Base-by-base conservation (phyloP, 2,329 filamentous ascomycete species). In the Alternaria conjuncta region DNA sequence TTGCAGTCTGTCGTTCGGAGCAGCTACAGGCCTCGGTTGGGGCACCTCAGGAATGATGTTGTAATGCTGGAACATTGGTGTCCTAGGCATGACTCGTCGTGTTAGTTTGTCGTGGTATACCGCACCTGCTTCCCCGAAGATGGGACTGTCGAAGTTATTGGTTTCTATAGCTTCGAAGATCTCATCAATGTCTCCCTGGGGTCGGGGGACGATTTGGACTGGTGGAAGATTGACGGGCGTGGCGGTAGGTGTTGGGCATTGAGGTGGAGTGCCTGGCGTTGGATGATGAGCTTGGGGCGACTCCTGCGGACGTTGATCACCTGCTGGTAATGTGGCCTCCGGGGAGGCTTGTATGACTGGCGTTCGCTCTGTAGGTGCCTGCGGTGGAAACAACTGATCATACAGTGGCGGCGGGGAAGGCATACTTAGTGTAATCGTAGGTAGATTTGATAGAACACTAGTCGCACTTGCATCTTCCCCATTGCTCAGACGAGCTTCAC, bases 51-150 rank as follows among this genome's bases (percentile, higher is more conserved):
- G 18, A n/a, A 25, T 25, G 15, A 26, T 25, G 8, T 20, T 26
- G 45, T 15, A 23, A 26, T 25, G 21, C 15, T 15, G 13, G 5
- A 9, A n/a, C 21, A 15, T 47, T 10, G 45, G 45, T 15, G 45
- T 25, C 9, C 0, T 26, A n/a, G 45, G 21, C 12, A 26, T 18
- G 18, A n/a, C 6, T 2, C 15, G n/a, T 6, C 13, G 23, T 6
- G 12, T 26, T 3, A 13, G 43, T 5, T 30, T 32, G 9, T 57
- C 28, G 13, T n/a, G 28, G 21, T 49, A 57, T 3, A 15, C 28
- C 8, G 26, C 18, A 18, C 55, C 55, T 47, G 55, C 20, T 15
- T 25, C 25, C 1, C 55, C 44, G 21, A 57, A 57, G 28, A 57
- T 41, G 21, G 55, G 28, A 2, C 20, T 21, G 28, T 49, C 28